Conservation (phyloP, 495 filamentous ascomycete species). For the Coniosporium apollinis region DNA sequence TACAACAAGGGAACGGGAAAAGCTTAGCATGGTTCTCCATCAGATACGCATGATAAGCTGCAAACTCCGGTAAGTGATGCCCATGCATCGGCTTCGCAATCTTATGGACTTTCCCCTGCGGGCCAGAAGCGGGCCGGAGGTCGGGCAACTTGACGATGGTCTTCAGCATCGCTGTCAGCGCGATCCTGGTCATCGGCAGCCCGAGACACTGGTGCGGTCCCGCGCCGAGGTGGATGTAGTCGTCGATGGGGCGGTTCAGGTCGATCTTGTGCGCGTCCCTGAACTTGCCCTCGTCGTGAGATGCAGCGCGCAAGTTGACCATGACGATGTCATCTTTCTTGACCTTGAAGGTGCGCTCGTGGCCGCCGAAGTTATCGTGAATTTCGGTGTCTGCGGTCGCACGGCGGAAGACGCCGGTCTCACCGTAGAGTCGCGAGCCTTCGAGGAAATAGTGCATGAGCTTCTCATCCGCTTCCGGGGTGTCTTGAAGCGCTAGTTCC, state of each 20-base stretch:
- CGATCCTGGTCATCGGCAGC: conserved; percentile 17
- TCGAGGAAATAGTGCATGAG: conserved; percentile 26
- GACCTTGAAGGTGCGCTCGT: conserved; percentile 25
- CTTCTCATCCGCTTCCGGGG: conserved; percentile 18
- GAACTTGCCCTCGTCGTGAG: conserved; percentile 17
- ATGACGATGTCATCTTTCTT: conserved; percentile 31
- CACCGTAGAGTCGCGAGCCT: conserved; percentile 18
- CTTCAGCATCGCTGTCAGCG: conserved; percentile 23
- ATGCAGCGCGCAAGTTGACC: conserved; percentile 29
- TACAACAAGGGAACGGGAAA: conserved; percentile 23
- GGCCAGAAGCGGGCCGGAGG: conserved; percentile 16
- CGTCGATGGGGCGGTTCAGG: conserved; percentile 12
- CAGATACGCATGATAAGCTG: conserved; percentile 18
- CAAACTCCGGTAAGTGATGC: conserved; percentile 3
- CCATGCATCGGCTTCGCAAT: conserved; percentile 6
- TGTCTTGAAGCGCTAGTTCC: conserved; percentile 25
- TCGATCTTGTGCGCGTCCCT: conserved; percentile 17
- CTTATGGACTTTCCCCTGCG: conserved; percentile 21
- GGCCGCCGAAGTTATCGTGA: conserved; percentile 19
- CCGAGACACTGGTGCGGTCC: conserved; percentile 21
- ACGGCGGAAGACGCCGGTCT: conserved; percentile 16
- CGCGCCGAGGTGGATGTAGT: conserved; percentile 21
- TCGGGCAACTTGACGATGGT: conserved; percentile 13
- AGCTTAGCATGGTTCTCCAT: conserved; percentile 21
- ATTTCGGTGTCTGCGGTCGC: conserved; percentile 19